Evolutionary conservation across 2,329 filamentous ascomycete genomes (phyloP), one percentile per base, ranked within the genome.

Genomic region (Trichoderma sp.): DNA sequence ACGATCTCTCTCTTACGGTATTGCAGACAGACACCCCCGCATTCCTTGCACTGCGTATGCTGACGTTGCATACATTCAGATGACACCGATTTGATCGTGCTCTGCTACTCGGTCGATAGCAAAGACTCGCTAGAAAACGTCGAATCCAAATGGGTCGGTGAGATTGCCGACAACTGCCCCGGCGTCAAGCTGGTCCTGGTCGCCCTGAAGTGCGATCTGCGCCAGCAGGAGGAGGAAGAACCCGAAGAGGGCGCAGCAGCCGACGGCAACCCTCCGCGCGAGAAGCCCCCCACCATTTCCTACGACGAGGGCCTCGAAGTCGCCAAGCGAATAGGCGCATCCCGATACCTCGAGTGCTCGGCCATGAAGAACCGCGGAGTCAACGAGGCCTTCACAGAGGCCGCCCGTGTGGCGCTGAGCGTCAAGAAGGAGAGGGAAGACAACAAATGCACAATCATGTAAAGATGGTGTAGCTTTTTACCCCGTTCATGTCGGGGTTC

Each of bases 331-430:
- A 97, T 98, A 83, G 93, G 94, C 77, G 96, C 96, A 7, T 87
- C 97, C 79, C 91, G 97, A 79, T 99, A 99, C 81, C 89, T 99
- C 71, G 96, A 99, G 86, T 99, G 96, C 86, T 98, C 96, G 47
- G 96, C 96, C 71, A 98, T 98, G 91, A 92, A 95, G 84, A 99
- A 99, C 83, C 90, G 96, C 65, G 96, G 96, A 73, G 97, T 99
- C 79, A 98, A 98, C 83, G 96, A 99, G 83, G 96, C 96, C 57
- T 99, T 99, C 79, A 98, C 96, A 53, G 96, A 99, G 85, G 96
- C 96, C 53, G 95, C 96, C 28, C 92, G 97, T 78, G 96, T 99
- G 43, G 96, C 96, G 15, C 86, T 99, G 71, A 90, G 89, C 76
- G 89, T 92, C 71, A 91, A 88, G 83, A 88, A 89, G 77, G 89